Base-by-base conservation (phyloP, 1,139 yeast genomes). In the Hansenula lynferdii region DNA sequence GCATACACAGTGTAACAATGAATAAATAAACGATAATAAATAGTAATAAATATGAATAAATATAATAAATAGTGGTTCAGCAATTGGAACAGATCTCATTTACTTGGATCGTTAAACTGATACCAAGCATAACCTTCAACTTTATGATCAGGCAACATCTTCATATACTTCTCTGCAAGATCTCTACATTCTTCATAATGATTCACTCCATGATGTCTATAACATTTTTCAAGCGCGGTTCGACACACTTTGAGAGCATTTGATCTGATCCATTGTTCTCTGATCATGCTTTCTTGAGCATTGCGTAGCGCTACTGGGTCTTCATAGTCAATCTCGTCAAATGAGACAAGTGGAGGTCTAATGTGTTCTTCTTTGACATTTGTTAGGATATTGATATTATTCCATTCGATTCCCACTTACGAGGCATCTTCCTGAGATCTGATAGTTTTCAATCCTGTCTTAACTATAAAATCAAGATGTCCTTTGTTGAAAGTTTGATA, bases 71-170 rank as follows among this genome's bases (percentile, higher is more conserved):
- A 36, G 28, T 20, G 24, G 34, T 32, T 23, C 27, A 41, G 33
- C 30, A 32, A 28, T 15, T 14, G 20, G 15, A 9, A 11, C 16
- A 29, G 9, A 15, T 12, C 17, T 62, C 68, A 83, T 68, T 83
- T 82, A 37, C 85, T 70, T 38, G 90, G 90, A 61, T 85, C 95
- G 65, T 83, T 84, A 74, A 85, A 81, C 65, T 85, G 94, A 69
- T 85, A 85, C 17, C 87, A 90, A 61, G 81, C 67, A 64, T 72
- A 84, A 34, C 95, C 95, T 53, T 77, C 72, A 45, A 81, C 71
- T 50, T 80, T 76, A 53, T 81, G 74, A 37, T 70, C 64, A 46
- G 86, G 90, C 44, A 84, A 69, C 84, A 84, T 72, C 55, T 81
- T 85, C 70, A 85, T 67, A 63, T 85, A 85, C 61, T 82, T 79